Conservation (phyloP, 1,139 yeast species). For the Magnusiomyces tetraspermus region DNA sequence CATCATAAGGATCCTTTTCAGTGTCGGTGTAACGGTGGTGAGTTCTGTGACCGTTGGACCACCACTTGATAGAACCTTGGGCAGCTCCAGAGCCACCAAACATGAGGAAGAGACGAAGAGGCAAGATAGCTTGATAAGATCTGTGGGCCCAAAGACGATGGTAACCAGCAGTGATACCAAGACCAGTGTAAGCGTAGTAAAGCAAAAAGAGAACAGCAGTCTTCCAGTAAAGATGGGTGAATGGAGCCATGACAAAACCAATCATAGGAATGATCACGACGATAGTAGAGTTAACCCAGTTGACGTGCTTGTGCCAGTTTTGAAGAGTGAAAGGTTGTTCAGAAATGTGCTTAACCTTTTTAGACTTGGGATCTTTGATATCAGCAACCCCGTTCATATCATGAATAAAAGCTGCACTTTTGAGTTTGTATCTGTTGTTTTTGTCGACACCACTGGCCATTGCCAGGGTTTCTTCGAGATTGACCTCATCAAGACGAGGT, state of each 20-base stretch:
- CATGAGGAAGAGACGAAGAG: slow-evolving; percentile 65
- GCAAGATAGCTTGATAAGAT: slow-evolving; percentile 65
- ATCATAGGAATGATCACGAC: slow-evolving; percentile 60
- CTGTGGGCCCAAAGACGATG: slow-evolving; percentile 87
- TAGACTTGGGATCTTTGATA: slow-evolving; percentile 28
- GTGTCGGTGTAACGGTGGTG: slow-evolving; percentile 98
- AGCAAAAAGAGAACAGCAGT: slow-evolving; percentile 52
- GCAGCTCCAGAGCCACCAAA: slow-evolving; percentile 90
- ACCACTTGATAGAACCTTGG: slow-evolving; percentile 97
- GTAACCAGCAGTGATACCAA: slow-evolving; percentile 94
- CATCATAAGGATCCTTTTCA: slow-evolving; percentile 93
- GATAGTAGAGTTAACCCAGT: slow-evolving; percentile 84
- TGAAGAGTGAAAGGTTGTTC: slow-evolving; percentile 82
- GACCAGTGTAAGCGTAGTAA: slow-evolving; percentile 64
- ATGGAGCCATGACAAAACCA: slow-evolving; percentile 49
- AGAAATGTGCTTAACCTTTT: slow-evolving; percentile 53
- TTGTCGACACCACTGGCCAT: slow-evolving; percentile 85
- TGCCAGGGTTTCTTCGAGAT: slow-evolving; percentile 67
- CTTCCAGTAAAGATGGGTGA: slow-evolving; percentile 49
- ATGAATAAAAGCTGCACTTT: slow-evolving; percentile 58
- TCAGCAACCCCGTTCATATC: slow-evolving; percentile 39
- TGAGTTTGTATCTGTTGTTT: slow-evolving; percentile 43
- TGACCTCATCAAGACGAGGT: slow-evolving; percentile 34
- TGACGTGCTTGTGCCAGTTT: slow-evolving; percentile 83
- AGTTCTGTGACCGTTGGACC: slow-evolving; percentile 95